These are phyloP conservation scores for Chlorella sp. DNA, from an alignment of 139 green algal species.

Conservation along the genomic window DNA sequence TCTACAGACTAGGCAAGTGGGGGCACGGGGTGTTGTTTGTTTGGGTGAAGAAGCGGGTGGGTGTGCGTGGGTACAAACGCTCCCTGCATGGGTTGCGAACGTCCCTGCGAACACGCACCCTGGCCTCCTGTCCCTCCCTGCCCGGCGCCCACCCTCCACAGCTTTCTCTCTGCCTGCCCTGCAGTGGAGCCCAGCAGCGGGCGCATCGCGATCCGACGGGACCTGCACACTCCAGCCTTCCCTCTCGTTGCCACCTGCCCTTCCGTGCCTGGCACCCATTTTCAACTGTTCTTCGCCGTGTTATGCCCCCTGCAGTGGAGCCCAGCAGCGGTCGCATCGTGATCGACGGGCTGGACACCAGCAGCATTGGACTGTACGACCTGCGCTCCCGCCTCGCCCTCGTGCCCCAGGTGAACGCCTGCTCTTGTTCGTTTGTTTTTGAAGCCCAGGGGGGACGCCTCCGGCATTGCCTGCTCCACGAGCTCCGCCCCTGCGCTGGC, in stretches of 20 bases:
- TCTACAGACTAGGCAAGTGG: conserved; percentile 57
- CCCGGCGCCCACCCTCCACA: too few species aligned
- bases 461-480: background rate
- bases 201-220: conserved; percentile 87
- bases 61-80: too few species aligned
- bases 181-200: conserved; percentile 77
- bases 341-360: conserved; percentile 91
- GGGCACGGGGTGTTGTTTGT: too few species aligned
- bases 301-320: conserved; percentile 56
- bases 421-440: background rate
- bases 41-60: too few species aligned
- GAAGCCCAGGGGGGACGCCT: background rate
- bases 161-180: background rate
- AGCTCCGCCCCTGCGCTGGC: background rate
- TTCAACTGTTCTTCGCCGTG: background rate
- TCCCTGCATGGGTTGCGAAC: too few species aligned
- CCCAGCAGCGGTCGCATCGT: conserved; percentile 77
- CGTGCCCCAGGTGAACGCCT: conserved; percentile 56
- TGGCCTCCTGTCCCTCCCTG: too few species aligned
- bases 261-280: too few species aligned
- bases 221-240: too few species aligned
- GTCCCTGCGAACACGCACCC: too few species aligned
- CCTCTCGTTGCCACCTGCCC: too few species aligned
- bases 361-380: conserved; percentile 71
- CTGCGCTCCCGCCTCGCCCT: conserved; percentile 74